These are phyloP conservation scores for Trichocladium uniseriatum DNA, from an alignment of 495 filamentous ascomycete genomes.

Conservation along the genomic window DNA sequence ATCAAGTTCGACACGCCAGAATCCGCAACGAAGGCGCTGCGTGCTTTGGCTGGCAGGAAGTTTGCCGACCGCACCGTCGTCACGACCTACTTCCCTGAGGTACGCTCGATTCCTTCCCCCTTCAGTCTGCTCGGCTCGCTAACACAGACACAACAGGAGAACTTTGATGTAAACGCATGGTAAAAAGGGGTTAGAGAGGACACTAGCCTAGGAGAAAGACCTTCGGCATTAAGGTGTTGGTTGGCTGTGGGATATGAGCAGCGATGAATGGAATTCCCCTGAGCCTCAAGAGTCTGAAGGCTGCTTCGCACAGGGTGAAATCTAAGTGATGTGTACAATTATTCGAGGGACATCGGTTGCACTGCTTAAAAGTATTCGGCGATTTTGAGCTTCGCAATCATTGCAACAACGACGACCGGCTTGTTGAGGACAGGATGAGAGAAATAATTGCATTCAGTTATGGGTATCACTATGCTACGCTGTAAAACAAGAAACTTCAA, in stretches of 20 bases:
- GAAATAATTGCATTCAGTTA: background rate
- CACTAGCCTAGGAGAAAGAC: too few relatives aligned
- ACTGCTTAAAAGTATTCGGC: background rate
- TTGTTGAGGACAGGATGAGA: too few relatives aligned
- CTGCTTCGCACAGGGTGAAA: background rate
- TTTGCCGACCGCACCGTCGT: slow-evolving; percentile 95
- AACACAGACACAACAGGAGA: slow-evolving; percentile 49
- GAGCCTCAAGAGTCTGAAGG: background rate
- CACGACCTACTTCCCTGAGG: slow-evolving; percentile 89
- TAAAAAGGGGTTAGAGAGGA: slow-evolving; percentile 28
- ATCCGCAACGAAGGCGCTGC: slow-evolving; percentile 72
- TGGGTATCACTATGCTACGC: background rate
- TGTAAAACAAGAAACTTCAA: background rate
- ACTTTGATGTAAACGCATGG: slow-evolving; percentile 71
- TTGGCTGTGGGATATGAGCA: background rate
- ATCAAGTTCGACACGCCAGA: slow-evolving; percentile 81
- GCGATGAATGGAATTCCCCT: background rate
- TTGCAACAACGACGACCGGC: background rate
- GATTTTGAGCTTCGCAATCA: background rate
- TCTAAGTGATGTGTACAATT: background rate
- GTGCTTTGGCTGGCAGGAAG: slow-evolving; percentile 82
- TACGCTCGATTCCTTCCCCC: slow-evolving; percentile 28
- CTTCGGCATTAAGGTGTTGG: background rate
- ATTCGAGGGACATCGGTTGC: background rate
- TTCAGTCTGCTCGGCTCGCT: slow-evolving; percentile 8